phyloP scores from a whole-genome alignment of 2,329 filamentous ascomycete genomes.

The Alternaria sp. region DNA sequence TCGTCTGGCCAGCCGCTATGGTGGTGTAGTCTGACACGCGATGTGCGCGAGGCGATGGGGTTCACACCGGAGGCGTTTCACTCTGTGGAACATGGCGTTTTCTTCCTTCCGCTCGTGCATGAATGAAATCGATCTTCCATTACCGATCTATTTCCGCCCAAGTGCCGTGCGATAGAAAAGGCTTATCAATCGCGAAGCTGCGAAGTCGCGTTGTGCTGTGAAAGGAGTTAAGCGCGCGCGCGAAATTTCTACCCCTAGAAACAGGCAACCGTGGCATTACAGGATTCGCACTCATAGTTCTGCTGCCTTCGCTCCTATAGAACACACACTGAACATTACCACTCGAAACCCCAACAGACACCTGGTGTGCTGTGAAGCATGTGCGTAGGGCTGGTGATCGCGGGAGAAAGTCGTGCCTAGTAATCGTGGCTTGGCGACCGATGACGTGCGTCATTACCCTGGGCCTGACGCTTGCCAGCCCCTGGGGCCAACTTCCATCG shows the following conservation, averaged over 20 bases:
- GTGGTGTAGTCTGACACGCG: slow-evolving; percentile 42
- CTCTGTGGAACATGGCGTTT: neutral
- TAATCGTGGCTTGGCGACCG: slow-evolving; percentile 15
- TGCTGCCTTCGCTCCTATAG: neutral
- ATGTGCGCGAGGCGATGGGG: slow-evolving; percentile 32
- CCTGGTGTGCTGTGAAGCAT: slow-evolving; percentile 2
- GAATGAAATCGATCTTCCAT: slow-evolving; percentile 7
- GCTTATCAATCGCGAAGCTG: neutral
- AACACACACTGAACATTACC: neutral
- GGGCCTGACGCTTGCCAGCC: neutral
- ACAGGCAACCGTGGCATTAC: neutral
- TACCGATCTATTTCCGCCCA: neutral
- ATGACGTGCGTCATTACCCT: slow-evolving; percentile 16
- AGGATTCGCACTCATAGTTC: neutral
- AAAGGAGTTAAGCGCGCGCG: too few species aligned
- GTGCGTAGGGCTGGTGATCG: slow-evolving; percentile 16
- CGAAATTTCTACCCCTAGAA: neutral
- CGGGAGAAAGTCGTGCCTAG: slow-evolving; percentile 16
- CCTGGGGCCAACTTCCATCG: slow-evolving; percentile 6
- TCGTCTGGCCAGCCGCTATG: slow-evolving; percentile 43
- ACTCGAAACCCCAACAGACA: neutral
- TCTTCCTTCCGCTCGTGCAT: slow-evolving; percentile 11
- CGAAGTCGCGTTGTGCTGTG: slow-evolving; percentile 5
- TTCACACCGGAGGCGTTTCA: slow-evolving; percentile 44
- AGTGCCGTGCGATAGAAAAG: neutral